A percentile compares a stretch with the other conserved stretches of the same genome.
Evolutionary conservation across 2,329 filamentous ascomycete genomes (phyloP).

Genomic region (Botrytis byssoidea): DNA sequence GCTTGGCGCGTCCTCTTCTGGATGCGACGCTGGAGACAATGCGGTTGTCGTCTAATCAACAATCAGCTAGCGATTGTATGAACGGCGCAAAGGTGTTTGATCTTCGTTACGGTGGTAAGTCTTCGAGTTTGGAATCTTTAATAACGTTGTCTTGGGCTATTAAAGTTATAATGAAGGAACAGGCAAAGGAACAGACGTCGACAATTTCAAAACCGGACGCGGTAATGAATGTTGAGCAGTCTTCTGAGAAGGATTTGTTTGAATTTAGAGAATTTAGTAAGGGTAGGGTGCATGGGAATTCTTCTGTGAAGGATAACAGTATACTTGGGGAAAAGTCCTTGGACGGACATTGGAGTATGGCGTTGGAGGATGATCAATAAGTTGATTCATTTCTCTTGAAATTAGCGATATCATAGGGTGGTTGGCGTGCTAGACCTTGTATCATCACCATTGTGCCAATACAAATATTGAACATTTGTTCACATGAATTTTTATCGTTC

Average conservation of each 20-base stretch:
- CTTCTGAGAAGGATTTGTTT: conserved; percentile 33
- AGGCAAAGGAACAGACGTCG: conserved; percentile 25
- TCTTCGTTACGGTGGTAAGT: conserved; percentile 29
- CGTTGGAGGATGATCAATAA: conserved; percentile 28
- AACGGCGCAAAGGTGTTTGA: conserved; percentile 32
- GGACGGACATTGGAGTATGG: conserved; percentile 34
- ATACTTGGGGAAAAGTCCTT: conserved; percentile 33
- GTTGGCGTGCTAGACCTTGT: conserved; percentile 7
- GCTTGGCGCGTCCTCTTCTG: conserved; percentile 69
- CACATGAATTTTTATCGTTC: not conserved
- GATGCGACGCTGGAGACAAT: conserved; percentile 73
- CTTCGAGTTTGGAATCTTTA: conserved; percentile 36
- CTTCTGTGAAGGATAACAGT: conserved; percentile 22
- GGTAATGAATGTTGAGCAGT: conserved; percentile 35
- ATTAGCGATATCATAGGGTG: not conserved
- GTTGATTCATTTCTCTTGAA: conserved; percentile 3
- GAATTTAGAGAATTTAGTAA: conserved; percentile 25
- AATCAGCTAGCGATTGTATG: conserved; percentile 37
- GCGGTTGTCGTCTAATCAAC: conserved; percentile 64
- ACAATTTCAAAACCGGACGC: conserved; percentile 31
- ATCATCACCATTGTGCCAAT: conserved; percentile 7
- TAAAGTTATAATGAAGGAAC: conserved; percentile 34
- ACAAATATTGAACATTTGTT: not conserved
- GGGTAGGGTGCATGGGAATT: conserved; percentile 12
- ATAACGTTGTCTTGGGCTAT: conserved; percentile 40